Evolutionary conservation across 805 yeast species (phyloP), one percentile per base, ranked within the genome.

Genomic region (Saccharomycopsis fodiens): DNA sequence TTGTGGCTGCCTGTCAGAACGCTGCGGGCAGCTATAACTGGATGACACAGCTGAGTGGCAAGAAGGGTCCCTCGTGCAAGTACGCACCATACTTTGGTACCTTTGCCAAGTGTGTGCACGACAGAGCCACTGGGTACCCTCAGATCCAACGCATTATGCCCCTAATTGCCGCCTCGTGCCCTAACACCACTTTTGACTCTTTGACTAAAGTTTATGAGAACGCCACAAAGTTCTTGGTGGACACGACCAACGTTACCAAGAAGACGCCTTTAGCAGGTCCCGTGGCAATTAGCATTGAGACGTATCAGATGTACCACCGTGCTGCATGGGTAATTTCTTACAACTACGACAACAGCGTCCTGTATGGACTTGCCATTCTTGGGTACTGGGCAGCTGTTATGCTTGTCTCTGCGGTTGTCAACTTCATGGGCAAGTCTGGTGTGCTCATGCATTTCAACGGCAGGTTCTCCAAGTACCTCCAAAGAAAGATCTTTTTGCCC

Each of bases 401-500:
- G 44, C 21, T 42, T 20, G 19, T 45, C 12, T 43, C 47, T 12
- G 31, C 32, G 21, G 30, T 38, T n/a, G 21, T 29, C n/a, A 42
- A 37, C 30, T 45, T 46, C 19, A 38, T 49, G 42, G 29, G 25
- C 37, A 25, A 36, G 4, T 42, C 47, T 15, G 52, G 52, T 10
- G 13, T 49, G 12, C 35, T 49, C 13, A 37, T 17, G 19, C 17
- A 27, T 20, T 32, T 41, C 12, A 41, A 32, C n/a, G 41, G 30
- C 10, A 34, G 43, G 12, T 15, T 48, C 15, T 12, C 46, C 13
- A 48, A 48, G 30, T 19, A 19, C 31, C 22, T 64, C n/a, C 54
- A 66, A 10, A 55, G 55, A 35, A 36, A 43, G n/a, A 37, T 60
- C 15, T 47, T 53, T 8, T 40, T 61, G 17, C 66, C 68, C 1